These are phyloP conservation scores for Erigeron canadensis DNA, from an alignment of 129 eudicot species.

Conservation along the genomic window DNA sequence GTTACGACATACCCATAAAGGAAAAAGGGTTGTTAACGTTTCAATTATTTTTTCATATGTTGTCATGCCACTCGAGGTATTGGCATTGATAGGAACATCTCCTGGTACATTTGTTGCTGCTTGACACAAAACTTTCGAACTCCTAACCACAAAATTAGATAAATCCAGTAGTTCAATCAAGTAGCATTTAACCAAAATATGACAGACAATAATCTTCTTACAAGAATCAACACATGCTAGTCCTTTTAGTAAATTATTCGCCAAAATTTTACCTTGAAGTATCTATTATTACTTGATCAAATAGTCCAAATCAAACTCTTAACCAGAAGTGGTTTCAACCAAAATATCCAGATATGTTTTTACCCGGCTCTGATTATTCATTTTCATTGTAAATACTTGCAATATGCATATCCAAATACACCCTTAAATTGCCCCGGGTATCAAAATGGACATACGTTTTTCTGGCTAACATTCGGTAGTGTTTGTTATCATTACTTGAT, in stretches of 20 bases:
- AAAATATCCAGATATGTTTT: not conserved
- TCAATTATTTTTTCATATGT: constrained; percentile 85
- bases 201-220: not conserved
- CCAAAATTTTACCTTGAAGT: not conserved
- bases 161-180: not conserved
- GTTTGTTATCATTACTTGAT: not conserved
- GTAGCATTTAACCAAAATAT: not conserved
- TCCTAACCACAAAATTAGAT: constrained; percentile 41
- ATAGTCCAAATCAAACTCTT: not conserved
- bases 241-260: too few relatives aligned
- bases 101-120: constrained; percentile 83
- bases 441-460: not conserved
- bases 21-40: constrained; percentile 95
- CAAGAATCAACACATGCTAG: not conserved
- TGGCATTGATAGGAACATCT: constrained; percentile 58
- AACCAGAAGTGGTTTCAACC: not conserved
- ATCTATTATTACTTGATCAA: not conserved
- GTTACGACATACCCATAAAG: constrained; percentile 76
- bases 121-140: constrained; percentile 53
- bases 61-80: constrained; percentile 54
- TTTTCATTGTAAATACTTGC: not conserved
- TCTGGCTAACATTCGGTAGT: not conserved
- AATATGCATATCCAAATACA: not conserved
- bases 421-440: not conserved
- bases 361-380: too few relatives aligned